Evolutionary conservation across 169 alveolate species (phyloP).

Genomic region (Plasmodium sp.): DNA sequence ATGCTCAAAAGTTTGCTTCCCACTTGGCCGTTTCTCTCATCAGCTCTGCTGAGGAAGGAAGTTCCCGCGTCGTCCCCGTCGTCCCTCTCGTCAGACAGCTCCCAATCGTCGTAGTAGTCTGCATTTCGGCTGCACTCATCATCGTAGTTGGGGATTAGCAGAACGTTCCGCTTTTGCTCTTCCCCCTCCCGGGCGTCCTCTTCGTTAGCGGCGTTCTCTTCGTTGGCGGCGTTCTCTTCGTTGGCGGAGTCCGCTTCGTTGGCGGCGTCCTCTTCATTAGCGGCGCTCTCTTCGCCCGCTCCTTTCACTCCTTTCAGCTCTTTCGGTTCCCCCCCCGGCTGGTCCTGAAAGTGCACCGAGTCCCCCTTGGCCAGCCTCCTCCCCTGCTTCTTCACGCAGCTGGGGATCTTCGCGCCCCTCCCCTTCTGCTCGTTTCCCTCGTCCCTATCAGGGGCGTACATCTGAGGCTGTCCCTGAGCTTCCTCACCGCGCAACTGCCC

Average conservation of each 20-base stretch:
- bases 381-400: not conserved
- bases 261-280: not conserved
- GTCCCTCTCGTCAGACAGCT: not conserved
- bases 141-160: slow-evolving; percentile 16
- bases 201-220: not conserved
- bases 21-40: not conserved
- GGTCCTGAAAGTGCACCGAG: not conserved
- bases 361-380: not conserved
- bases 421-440: not conserved
- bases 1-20: not conserved
- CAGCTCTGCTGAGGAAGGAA: not conserved
- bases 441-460: not conserved
- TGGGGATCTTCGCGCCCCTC: not conserved
- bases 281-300: not conserved
- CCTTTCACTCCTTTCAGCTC: not conserved
- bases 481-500: not conserved
- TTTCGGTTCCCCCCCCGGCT: not conserved
- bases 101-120: not conserved
- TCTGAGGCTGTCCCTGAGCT: not conserved
- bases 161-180: not conserved
- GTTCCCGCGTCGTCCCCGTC: not conserved
- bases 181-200: not conserved
- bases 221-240: not conserved
- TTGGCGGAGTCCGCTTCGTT: not conserved
- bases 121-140: not conserved